phyloP scores from a whole-genome alignment of 1,139 yeast genomes.

The Hanseniaspora gamundiae region DNA sequence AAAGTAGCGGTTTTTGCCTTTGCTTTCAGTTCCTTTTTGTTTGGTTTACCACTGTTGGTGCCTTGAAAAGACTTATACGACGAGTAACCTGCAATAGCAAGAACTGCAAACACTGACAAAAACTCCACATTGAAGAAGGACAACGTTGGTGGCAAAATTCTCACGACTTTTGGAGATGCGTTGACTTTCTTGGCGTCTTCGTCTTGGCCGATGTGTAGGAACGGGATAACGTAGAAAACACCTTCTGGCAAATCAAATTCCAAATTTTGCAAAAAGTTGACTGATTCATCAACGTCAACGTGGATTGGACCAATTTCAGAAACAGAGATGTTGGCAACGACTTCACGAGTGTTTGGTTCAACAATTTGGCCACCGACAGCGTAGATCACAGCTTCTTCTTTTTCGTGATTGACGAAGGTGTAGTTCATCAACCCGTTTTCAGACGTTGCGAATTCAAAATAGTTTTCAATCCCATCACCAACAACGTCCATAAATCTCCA shows the following conservation, averaged over 20 bases:
- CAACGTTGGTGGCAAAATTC: constrained; percentile 52
- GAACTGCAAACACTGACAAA: constrained; percentile 45
- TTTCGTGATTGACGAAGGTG: constrained; percentile 47
- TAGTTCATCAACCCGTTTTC: constrained; percentile 46
- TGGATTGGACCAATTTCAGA: constrained; percentile 52
- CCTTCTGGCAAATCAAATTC: constrained; percentile 46
- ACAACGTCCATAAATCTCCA: constrained; percentile 3
- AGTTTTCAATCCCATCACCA: constrained; percentile 5
- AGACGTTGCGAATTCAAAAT: constrained; percentile 31
- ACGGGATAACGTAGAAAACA: constrained; percentile 50
- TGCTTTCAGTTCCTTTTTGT: constrained; percentile 14
- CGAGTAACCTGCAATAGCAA: constrained; percentile 39
- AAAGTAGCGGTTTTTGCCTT: constrained; percentile 9
- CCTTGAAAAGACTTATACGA: constrained; percentile 38
- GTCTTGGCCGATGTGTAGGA: constrained; percentile 40
- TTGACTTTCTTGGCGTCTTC: constrained; percentile 45
- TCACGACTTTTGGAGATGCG: constrained; percentile 45
- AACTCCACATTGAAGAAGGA: constrained; percentile 67
- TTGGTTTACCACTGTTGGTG: constrained; percentile 26
- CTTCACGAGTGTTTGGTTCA: constrained; percentile 40
- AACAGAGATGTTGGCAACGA: constrained; percentile 50
- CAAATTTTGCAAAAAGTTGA: constrained; percentile 40
- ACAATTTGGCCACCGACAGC: constrained; percentile 68
- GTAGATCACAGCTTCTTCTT: constrained; percentile 39
- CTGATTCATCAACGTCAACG: constrained; percentile 38